Percentiles rank a stretch among this genome's conserved stretches.
phyloP scores from a whole-genome alignment of 768 basidiomycete species.

The Xerocomellus chrysenteron region DNA sequence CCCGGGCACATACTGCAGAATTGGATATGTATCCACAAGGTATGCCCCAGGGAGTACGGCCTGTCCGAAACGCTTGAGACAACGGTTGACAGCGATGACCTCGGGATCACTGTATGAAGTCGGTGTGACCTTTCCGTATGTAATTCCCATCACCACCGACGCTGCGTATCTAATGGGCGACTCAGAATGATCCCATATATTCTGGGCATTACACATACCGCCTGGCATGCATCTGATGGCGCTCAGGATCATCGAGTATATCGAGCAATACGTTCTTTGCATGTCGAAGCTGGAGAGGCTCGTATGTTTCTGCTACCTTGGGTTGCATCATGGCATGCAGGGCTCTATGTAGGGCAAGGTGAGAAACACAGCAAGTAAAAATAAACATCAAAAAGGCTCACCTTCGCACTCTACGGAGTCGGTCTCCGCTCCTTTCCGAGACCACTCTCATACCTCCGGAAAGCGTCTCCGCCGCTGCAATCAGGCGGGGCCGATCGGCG shows the following conservation, averaged over 20 bases:
- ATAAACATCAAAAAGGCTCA: not conserved
- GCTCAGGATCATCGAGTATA: constrained; percentile 3
- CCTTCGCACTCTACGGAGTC: not conserved
- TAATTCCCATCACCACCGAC: constrained; percentile 1
- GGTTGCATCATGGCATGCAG: constrained; percentile 3
- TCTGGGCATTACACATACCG: not conserved
- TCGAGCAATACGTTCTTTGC: constrained; percentile 3
- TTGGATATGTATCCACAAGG: constrained; percentile 10
- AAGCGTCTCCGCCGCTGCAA: constrained; percentile 5
- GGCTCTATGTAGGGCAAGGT: not conserved
- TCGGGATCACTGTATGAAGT: constrained; percentile 7
- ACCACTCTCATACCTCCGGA: constrained; percentile 7
- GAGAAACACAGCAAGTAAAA: not conserved
- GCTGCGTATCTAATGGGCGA: constrained; percentile 1
- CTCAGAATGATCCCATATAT: not conserved
- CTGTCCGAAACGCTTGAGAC: not conserved
- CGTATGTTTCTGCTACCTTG: constrained; percentile 1
- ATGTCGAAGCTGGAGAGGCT: constrained; percentile 5
- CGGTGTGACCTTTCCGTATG: constrained; percentile 4
- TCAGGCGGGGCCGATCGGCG: constrained; percentile 1
- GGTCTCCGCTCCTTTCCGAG: not conserved
- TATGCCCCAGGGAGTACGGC: not conserved
- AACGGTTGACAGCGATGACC: constrained; percentile 3
- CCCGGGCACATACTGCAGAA: constrained; percentile 3
- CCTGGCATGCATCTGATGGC: constrained; percentile 5